phyloP scores from a whole-genome alignment of 805 yeast species.

The Kazachstania bromeliacearum region DNA sequence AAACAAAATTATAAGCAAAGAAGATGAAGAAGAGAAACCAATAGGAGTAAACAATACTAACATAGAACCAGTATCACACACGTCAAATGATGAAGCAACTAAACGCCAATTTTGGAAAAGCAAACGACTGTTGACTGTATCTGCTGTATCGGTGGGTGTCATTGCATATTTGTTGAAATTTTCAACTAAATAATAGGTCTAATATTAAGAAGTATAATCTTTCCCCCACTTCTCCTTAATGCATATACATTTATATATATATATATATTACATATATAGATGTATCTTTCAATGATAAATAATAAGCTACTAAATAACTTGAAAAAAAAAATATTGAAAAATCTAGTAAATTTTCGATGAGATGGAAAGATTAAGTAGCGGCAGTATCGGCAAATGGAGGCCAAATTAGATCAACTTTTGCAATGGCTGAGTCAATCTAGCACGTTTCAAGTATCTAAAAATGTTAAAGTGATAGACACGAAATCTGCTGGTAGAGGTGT shows the following conservation, averaged over 20 bases:
- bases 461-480: slow-evolving; percentile 35
- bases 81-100: background rate
- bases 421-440: slow-evolving; percentile 28
- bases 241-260: too few relatives aligned
- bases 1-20: background rate
- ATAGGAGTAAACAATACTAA: too few relatives aligned
- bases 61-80: background rate
- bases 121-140: slow-evolving; percentile 1
- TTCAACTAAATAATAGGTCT: background rate
- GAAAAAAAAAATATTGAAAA: too few relatives aligned
- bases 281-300: too few relatives aligned
- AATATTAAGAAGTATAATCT: too few relatives aligned
- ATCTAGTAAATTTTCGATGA: too few relatives aligned
- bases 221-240: too few relatives aligned
- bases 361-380: too few relatives aligned
- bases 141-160: slow-evolving; percentile 8
- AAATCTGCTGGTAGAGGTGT: slow-evolving; percentile 57
- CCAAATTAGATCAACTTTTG: slow-evolving; percentile 15
- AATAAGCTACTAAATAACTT: too few relatives aligned
- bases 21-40: too few relatives aligned
- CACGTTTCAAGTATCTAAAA: slow-evolving; percentile 31
- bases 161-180: slow-evolving; percentile 6
- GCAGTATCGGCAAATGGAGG: slow-evolving; percentile 10
- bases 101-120: background rate
- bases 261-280: too few relatives aligned